These are phyloP conservation scores for Metschnikowia anglica DNA, from an alignment of 805 yeast genomes.

Conservation along the genomic window DNA sequence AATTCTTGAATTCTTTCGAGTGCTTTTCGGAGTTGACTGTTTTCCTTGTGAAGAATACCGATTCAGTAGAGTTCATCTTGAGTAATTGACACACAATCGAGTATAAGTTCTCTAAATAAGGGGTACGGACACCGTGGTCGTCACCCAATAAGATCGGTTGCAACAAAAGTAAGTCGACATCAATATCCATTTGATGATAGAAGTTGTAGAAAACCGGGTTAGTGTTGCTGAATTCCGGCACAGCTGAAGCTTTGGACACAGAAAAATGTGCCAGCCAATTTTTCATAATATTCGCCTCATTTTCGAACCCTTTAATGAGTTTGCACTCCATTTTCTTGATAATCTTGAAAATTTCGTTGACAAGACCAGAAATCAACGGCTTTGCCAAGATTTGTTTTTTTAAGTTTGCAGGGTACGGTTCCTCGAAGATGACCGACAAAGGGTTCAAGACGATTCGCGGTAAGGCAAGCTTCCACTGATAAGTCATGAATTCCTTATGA, in stretches of 20 bases:
- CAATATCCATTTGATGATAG: constrained; percentile 49
- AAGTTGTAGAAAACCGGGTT: constrained; percentile 66
- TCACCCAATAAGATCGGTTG: constrained; percentile 91
- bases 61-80: constrained; percentile 40
- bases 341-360: constrained; percentile 70
- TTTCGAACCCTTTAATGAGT: constrained; percentile 66
- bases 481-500: constrained; percentile 59
- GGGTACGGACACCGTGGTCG: constrained; percentile 81
- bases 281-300: constrained; percentile 56
- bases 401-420: constrained; percentile 58
- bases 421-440: constrained; percentile 69
- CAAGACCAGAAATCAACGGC: constrained; percentile 79
- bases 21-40: constrained; percentile 22
- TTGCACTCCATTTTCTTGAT: constrained; percentile 76
- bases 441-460: constrained; percentile 80
- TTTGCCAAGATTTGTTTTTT: constrained; percentile 72
- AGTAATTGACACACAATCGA: constrained; percentile 69
- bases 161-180: constrained; percentile 71
- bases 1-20: constrained; percentile 22
- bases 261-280: constrained; percentile 53
- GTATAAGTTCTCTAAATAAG: constrained; percentile 84
- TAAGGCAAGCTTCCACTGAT: constrained; percentile 84
- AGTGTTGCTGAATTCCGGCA: constrained; percentile 28
- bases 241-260: constrained; percentile 14
- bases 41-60: constrained; percentile 34